These are phyloP conservation scores for Fusarium coffeatum DNA, from an alignment of 2,329 filamentous ascomycete species.

Conservation along the genomic window DNA sequence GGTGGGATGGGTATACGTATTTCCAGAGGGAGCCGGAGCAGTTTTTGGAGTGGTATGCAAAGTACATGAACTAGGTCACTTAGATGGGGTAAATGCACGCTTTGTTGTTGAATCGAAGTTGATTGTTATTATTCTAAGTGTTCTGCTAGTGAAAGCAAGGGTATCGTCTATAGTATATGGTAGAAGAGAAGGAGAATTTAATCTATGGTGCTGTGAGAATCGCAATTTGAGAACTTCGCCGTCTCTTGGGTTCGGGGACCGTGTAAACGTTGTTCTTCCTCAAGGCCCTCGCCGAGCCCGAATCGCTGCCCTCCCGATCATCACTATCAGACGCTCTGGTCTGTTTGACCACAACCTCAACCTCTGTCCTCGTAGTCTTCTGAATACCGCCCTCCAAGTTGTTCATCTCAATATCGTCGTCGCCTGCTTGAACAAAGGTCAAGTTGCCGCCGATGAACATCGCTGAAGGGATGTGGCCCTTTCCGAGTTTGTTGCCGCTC, in stretches of 20 bases:
- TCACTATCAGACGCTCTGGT: slow-evolving; percentile 32
- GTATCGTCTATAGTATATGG: slow-evolving; percentile 14
- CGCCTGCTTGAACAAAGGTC: slow-evolving; percentile 42
- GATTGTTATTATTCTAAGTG: not conserved
- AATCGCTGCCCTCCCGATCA: slow-evolving; percentile 40
- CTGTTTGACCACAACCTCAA: slow-evolving; percentile 42
- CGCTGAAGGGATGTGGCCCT: slow-evolving; percentile 24
- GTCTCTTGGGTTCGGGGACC: not conserved
- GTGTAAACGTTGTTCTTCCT: slow-evolving; percentile 37
- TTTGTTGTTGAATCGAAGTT: fast-evolving
- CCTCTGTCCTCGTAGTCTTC: slow-evolving; percentile 44
- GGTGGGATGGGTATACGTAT: slow-evolving; percentile 30
- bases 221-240: not conserved
- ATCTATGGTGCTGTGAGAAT: slow-evolving; percentile 1
- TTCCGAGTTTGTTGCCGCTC: slow-evolving; percentile 10
- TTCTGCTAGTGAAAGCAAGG: slow-evolving; percentile 7
- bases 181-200: not conserved
- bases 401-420: slow-evolving; percentile 35
- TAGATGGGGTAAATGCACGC: not conserved
- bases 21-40: slow-evolving; percentile 30
- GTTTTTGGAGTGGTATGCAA: slow-evolving; percentile 33
- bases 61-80: slow-evolving; percentile 15
- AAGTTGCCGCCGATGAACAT: slow-evolving; percentile 42
- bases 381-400: slow-evolving; percentile 35
- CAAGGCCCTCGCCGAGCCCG: slow-evolving; percentile 37